Conservation (phyloP, 139 green algal genomes). For the Ostreobium quekettii region DNA sequence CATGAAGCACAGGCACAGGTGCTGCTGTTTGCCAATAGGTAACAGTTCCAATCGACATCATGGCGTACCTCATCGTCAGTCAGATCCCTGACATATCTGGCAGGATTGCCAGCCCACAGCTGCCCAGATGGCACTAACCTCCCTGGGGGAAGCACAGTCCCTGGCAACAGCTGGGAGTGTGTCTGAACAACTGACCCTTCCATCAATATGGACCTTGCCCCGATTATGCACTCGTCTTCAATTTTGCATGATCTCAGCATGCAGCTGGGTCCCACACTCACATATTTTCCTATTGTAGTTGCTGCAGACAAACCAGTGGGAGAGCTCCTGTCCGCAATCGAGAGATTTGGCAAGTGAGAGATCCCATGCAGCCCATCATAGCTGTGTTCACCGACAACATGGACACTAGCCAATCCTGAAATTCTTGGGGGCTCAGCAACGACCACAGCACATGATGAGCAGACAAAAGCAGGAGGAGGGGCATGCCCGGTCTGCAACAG, state of each 20-base stretch:
- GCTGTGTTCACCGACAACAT: too few relatives aligned
- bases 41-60: neutral
- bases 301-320: slow-evolving; percentile 72
- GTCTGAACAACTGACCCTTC: slow-evolving; percentile 71
- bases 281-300: slow-evolving; percentile 64
- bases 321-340: slow-evolving; percentile 35
- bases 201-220: slow-evolving; percentile 63
- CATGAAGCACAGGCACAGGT: neutral
- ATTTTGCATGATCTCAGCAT: slow-evolving; percentile 65
- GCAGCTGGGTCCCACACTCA: slow-evolving; percentile 72
- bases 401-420: too few relatives aligned
- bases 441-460: too few relatives aligned
- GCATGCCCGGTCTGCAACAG: too few relatives aligned
- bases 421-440: too few relatives aligned
- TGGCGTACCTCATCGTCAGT: slow-evolving; percentile 49
- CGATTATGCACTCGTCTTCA: slow-evolving; percentile 56
- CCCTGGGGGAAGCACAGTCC: slow-evolving; percentile 72
- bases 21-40: neutral
- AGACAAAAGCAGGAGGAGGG: too few relatives aligned
- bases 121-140: slow-evolving; percentile 67
- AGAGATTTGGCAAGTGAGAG: slow-evolving; percentile 8
- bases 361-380: neutral
- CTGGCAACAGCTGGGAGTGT: slow-evolving; percentile 59
- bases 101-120: slow-evolving; percentile 79
- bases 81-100: slow-evolving; percentile 64